Evolutionary conservation across 1,139 yeast genomes (phyloP), one percentile per base, ranked within the genome.

Genomic region (Yamadazyma conglobata): DNA sequence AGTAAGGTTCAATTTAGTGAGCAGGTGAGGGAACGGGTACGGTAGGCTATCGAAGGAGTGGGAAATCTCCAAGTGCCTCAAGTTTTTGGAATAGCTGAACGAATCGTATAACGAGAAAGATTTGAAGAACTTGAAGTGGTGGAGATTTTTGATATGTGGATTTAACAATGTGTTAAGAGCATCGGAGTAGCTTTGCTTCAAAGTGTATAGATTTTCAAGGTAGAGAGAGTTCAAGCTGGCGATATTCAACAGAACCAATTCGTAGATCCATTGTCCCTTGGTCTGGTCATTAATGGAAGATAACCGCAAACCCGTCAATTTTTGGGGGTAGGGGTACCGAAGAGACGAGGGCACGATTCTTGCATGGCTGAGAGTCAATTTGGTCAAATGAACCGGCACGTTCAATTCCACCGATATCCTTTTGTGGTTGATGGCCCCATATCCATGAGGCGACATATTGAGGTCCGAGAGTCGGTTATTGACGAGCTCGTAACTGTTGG

Each of bases 361-460:
- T 11, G 48, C 42, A 28, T 50, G 46, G 9, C 53, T 52, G 15
- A 53, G 33, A 10, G 28, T 30, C n/a, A 53, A 32, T 11, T 14
- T 15, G 5, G 30, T 31, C 9, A 51, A 27, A 18, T 34, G 29
- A 4, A 18, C 10, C 1, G 58, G 56, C 19, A 53, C 33, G 7
- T 33, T 28, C 14, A 18, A 18, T 9, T 10, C 13, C 22, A 28
- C 17, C 4, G 14, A 9, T 4, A 18, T 14, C 3, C 19, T 12
- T 6, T 12, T 22, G 7, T 10, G n/a, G 15, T 26, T 30, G 27
- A 34, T 21, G 10, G 18, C 27, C 3, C 38, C 35, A 16, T 28
- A 32, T 8, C 19, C 22, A 13, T 19, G 22, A 6, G 30, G 30
- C 10, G 30, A 27, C 5, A 27, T 21, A 5, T 21, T 27, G 16